Evolutionary conservation across 768 basidiomycete species (phyloP), one percentile per base, ranked within the genome.

Genomic region (Pleurotus sapidus): DNA sequence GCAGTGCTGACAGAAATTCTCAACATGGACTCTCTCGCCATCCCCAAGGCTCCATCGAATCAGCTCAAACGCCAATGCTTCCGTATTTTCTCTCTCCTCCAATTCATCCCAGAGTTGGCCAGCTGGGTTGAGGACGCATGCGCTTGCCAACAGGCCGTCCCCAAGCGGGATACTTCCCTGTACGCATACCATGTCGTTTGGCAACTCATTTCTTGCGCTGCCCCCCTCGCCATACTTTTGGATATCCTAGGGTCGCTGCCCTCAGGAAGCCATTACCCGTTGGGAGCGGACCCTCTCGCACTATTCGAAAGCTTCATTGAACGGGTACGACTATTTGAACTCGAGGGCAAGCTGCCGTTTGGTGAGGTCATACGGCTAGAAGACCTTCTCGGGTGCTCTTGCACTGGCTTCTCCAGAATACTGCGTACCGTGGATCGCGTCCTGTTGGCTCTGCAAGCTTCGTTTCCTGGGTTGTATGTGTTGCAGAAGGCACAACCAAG

Each of bases 361-460:
- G 75, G 75, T 54, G 77, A 78, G 61, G 74, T 75, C n/a, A 40
- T 78, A 50, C 66, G 69, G 53, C 61, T 67, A 38, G 72, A 74
- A 25, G 75, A 76, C 60, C 68, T 77, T 38, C 66, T 72, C 17
- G 64, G 64, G 49, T 69, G 66, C 3, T 65, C 67, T 23, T 65
- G 60, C 59, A 58, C 65, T 0, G 71, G 70, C 2, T 76, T 74
- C 57, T 62, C 68, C 11, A 75, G 72, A 65, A 69, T 76, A 14
- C 55, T 76, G 2, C 69, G 68, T 59, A 72, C 73, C 0, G 66
- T 75, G 7, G 66, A 71, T 43, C 68, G 75, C 7, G 57, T 77
- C 11, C 61, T 76, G 0, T 27, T 61, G 11, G 67, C 73, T 0
- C 63, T 78, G 27, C 68, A 77, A 62, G 72, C 67, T 8, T 65